phyloP scores from a whole-genome alignment of 2,329 filamentous ascomycete genomes.

The Trichoderma simmonsii region DNA sequence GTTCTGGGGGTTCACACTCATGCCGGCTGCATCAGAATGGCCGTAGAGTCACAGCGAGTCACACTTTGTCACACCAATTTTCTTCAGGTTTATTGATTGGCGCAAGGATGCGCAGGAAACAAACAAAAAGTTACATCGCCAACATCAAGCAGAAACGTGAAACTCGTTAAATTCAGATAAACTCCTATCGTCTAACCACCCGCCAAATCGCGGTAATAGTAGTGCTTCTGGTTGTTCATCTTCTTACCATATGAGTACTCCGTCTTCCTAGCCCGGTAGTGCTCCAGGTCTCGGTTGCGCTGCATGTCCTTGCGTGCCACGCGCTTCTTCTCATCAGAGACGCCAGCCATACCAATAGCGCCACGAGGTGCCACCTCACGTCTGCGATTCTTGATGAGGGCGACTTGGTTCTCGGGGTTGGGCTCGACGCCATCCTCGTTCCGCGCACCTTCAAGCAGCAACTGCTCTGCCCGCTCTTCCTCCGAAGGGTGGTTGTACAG shows the following conservation, averaged over 20 bases:
- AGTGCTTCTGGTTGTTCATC: constrained; percentile 68
- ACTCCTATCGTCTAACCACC: constrained; percentile 37
- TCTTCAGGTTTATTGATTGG: background rate
- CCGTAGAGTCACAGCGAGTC: background rate
- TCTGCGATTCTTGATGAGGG: constrained; percentile 37
- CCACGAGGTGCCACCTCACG: constrained; percentile 63
- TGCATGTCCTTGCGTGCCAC: constrained; percentile 65
- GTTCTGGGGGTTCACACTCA: background rate
- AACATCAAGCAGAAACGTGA: background rate
- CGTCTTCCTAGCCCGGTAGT: constrained; percentile 59
- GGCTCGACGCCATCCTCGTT: constrained; percentile 38
- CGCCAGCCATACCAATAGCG: constrained; percentile 75
- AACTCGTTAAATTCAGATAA: background rate
- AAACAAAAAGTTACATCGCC: background rate
- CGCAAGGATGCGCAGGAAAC: background rate
- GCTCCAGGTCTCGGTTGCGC: constrained; percentile 63
- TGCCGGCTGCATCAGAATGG: background rate
- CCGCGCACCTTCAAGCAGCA: constrained; percentile 53
- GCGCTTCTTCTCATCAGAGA: constrained; percentile 70
- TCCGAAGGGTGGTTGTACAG: constrained; percentile 77
- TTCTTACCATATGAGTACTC: constrained; percentile 70
- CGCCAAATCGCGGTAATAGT: constrained; percentile 50
- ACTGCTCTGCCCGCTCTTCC: constrained; percentile 69
- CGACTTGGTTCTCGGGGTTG: constrained; percentile 33
- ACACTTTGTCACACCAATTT: background rate